Conservation (phyloP, 176 grass and related monocot genomes). For the Chloris gayana region DNA sequence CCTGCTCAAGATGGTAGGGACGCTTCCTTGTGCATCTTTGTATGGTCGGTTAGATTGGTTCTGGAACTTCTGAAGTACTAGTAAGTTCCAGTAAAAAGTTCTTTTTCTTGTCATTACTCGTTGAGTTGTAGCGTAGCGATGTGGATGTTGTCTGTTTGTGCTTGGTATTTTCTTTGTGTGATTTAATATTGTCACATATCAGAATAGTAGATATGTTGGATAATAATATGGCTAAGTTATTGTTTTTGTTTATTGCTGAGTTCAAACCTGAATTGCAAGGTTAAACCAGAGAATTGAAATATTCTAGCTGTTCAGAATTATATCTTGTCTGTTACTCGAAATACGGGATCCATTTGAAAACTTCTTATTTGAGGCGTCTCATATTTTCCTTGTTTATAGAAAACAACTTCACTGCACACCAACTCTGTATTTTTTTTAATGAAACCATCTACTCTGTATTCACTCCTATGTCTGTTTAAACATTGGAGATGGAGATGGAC, state of each 20-base stretch:
- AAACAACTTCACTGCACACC: too few species aligned
- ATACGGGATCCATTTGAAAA: not conserved
- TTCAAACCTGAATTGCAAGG: not conserved
- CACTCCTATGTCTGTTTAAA: not conserved
- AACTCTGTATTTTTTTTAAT: too few species aligned
- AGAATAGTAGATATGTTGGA: not conserved
- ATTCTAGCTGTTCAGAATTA: conserved; percentile 20
- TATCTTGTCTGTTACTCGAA: not conserved
- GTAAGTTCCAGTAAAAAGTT: too few species aligned
- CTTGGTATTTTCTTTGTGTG: not conserved
- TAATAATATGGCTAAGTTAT: not conserved
- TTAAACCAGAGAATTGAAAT: not conserved
- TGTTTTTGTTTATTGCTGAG: not conserved
- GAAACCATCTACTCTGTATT: too few species aligned
- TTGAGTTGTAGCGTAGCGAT: not conserved
- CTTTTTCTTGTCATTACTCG: too few species aligned
- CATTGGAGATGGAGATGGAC: too few species aligned
- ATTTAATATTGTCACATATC: conserved; percentile 23
- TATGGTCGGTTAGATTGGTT: too few species aligned
- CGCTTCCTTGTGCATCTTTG: not conserved
- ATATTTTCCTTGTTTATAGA: not conserved
- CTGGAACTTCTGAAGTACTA: too few species aligned
- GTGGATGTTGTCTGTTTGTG: not conserved
- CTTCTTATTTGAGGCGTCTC: not conserved
- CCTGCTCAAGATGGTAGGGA: conserved; percentile 82